A percentile compares a stretch with the other conserved stretches of the same genome.
phyloP scores from a whole-genome alignment of 2,329 filamentous ascomycete species.

The Aspergillus neoniger region DNA sequence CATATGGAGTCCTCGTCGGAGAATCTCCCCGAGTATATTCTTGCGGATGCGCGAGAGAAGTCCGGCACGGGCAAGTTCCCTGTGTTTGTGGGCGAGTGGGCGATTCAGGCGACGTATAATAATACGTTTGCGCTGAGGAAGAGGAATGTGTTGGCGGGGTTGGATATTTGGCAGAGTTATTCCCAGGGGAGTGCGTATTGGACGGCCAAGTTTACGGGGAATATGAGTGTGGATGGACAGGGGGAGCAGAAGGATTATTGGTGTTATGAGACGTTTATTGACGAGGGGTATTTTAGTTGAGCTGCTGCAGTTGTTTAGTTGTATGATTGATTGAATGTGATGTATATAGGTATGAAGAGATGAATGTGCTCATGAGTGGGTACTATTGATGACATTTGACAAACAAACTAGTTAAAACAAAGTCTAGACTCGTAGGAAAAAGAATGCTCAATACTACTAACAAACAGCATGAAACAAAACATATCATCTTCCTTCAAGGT shows the following conservation, averaged over 20 bases:
- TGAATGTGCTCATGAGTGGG: not conserved
- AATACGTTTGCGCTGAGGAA: constrained; percentile 22
- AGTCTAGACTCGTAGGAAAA: not conserved
- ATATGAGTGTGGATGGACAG: constrained; percentile 19
- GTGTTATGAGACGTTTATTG: constrained; percentile 21
- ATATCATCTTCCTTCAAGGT: not conserved
- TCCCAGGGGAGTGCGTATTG: constrained; percentile 26
- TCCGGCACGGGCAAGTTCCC: constrained; percentile 24
- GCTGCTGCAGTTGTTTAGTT: not conserved
- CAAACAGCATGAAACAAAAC: not conserved
- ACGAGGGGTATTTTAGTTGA: constrained; percentile 14
- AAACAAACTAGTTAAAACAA: not conserved
- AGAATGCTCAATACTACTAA: not conserved
- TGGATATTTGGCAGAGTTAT: constrained; percentile 18
- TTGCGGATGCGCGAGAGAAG: constrained; percentile 21
- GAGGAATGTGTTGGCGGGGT: constrained; percentile 20
- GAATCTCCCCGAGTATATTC: constrained; percentile 17
- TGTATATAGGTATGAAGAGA: not conserved
- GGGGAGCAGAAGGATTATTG: constrained; percentile 21
- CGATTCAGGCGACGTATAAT: constrained; percentile 20
- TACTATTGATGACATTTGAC: not conserved
- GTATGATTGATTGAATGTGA: not conserved
- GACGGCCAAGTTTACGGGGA: constrained; percentile 22
- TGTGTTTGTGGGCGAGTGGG: constrained; percentile 29
- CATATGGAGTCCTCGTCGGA: constrained; percentile 18